Conservation (phyloP, 75 land plant genomes). For the Larix kaempferi region DNA sequence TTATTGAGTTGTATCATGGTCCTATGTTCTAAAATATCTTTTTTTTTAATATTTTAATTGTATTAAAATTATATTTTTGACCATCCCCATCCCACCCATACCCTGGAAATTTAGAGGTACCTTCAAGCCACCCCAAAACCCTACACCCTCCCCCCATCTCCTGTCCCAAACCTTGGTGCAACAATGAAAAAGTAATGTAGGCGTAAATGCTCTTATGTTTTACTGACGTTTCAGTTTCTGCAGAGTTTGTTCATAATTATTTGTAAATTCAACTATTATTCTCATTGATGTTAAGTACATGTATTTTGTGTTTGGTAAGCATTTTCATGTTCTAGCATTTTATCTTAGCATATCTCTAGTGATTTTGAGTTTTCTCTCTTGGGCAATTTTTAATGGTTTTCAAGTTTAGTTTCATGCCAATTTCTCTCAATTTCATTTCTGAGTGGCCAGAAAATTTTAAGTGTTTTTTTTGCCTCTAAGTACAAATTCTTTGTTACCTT, state of each 20-base stretch:
- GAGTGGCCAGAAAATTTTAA: neutral
- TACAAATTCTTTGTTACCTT: too few species aligned
- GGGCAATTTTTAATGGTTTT: neutral
- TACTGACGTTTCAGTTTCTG: neutral
- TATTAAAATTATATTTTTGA: too few species aligned
- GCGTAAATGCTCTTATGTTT: neutral
- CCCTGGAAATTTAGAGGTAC: too few species aligned
- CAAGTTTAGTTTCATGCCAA: neutral
- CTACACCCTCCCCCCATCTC: too few species aligned
- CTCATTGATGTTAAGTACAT: too few species aligned
- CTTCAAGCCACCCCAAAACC: too few species aligned
- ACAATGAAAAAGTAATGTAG: neutral
- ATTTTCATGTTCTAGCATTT: neutral
- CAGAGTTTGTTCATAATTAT: neutral
- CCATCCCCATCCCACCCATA: too few species aligned
- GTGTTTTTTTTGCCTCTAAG: neutral
- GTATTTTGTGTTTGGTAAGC: too few species aligned
- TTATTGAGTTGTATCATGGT: too few species aligned
- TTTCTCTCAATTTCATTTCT: neutral
- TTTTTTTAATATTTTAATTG: too few species aligned
- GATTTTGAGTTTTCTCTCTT: neutral
- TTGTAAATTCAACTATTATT: neutral
- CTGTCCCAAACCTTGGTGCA: too few species aligned
- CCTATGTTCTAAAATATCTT: too few species aligned
- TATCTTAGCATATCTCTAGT: neutral